Conservation (phyloP, 2,329 filamentous ascomycete species). For the Pseudogymnoascus sp. region DNA sequence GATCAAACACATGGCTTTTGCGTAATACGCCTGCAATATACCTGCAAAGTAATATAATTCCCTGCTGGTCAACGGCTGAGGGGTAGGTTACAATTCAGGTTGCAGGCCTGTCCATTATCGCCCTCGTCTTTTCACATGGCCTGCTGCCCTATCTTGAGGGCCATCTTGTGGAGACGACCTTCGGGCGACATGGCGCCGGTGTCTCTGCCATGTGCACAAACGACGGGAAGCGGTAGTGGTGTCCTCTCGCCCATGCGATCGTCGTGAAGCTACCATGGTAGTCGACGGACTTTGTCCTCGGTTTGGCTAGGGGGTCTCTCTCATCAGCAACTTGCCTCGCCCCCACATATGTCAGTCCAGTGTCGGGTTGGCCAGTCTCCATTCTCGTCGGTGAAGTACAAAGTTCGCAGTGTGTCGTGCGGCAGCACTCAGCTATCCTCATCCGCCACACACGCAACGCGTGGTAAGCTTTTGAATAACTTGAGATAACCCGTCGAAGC, state of each 20-base stretch:
- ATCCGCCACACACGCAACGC: neutral
- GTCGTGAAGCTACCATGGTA: neutral
- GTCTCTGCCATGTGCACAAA: neutral
- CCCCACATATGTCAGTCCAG: neutral
- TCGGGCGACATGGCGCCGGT: neutral
- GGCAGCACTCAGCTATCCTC: neutral
- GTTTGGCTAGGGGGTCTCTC: neutral
- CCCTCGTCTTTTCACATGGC: neutral
- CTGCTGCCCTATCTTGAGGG: neutral
- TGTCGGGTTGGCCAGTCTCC: neutral
- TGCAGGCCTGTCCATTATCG: neutral
- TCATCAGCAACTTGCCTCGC: neutral
- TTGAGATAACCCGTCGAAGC: neutral
- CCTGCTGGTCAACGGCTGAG: neutral
- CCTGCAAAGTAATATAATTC: conserved; percentile 1
- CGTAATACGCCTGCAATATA: neutral
- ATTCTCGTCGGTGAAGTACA: neutral
- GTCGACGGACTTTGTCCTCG: neutral
- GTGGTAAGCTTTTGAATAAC: neutral
- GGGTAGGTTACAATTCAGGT: neutral
- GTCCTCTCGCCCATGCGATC: neutral
- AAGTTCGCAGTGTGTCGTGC: neutral
- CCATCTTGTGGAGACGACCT: neutral
- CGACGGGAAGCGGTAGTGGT: neutral
- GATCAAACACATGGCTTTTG: conserved; percentile 6